Conservation (phyloP, 2,329 filamentous ascomycete genomes). For the Calonectria henricotiae region DNA sequence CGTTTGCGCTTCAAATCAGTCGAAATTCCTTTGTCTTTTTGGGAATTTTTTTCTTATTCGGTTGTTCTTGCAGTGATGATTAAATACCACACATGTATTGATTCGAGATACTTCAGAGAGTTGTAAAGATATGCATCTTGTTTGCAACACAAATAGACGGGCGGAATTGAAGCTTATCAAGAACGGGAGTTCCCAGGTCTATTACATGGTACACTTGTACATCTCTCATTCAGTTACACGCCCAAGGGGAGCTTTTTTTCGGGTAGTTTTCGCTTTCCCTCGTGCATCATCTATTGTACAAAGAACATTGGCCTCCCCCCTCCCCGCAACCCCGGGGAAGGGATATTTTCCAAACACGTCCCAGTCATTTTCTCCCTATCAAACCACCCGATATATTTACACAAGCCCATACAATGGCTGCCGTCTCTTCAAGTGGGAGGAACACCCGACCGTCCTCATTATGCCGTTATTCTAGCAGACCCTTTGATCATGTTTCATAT, state of each 20-base stretch:
- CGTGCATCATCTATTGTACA: slow-evolving; percentile 45
- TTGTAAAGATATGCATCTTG: slow-evolving; percentile 18
- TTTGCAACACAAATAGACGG: background rate
- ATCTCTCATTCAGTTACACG: slow-evolving; percentile 27
- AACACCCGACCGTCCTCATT: slow-evolving; percentile 8
- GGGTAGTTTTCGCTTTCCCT: slow-evolving; percentile 14
- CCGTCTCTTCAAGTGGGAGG: slow-evolving; percentile 13
- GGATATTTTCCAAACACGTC: slow-evolving; percentile 14
- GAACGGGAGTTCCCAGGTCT: slow-evolving; percentile 42
- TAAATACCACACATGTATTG: slow-evolving; percentile 16
- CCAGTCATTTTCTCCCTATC: slow-evolving; percentile 8
- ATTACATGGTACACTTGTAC: slow-evolving; percentile 39
- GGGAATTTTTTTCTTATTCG: background rate
- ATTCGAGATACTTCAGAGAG: slow-evolving; percentile 9
- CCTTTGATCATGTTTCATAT: slow-evolving; percentile 21
- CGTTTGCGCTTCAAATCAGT: slow-evolving; percentile 31
- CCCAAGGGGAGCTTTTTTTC: slow-evolving; percentile 31
- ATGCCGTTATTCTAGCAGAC: slow-evolving; percentile 13
- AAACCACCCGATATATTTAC: slow-evolving; percentile 39
- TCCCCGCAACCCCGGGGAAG: background rate
- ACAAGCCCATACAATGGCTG: slow-evolving; percentile 28
- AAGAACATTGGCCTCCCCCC: slow-evolving; percentile 17
- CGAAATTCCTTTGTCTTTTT: slow-evolving; percentile 20
- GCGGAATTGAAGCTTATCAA: slow-evolving; percentile 9
- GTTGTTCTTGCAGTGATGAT: slow-evolving; percentile 18